phyloP scores from a whole-genome alignment of 495 filamentous ascomycete genomes.

The Penicillium canescens region DNA sequence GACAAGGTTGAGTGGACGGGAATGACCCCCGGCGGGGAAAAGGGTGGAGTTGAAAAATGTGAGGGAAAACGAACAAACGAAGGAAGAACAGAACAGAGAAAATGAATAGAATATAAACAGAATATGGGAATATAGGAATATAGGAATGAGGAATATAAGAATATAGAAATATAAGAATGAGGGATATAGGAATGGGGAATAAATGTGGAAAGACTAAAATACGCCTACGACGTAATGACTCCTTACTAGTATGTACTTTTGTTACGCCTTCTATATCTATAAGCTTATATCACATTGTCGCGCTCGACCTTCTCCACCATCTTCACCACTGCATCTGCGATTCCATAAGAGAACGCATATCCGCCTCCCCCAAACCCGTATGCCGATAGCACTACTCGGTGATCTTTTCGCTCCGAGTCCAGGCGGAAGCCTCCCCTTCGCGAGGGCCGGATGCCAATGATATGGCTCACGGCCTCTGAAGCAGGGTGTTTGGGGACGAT shows the following conservation, averaged over 20 bases:
- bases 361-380: slow-evolving; percentile 48
- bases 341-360: slow-evolving; percentile 46
- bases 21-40: slow-evolving; percentile 2
- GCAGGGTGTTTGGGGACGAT: slow-evolving; percentile 38
- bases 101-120: background rate
- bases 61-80: background rate
- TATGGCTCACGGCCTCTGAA: slow-evolving; percentile 32
- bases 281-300: slow-evolving; percentile 29
- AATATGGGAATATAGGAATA: too few species aligned
- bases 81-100: background rate
- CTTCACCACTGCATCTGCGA: slow-evolving; percentile 39
- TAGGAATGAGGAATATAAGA: too few species aligned
- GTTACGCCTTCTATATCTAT: background rate
- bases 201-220: background rate
- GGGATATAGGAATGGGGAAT: too few species aligned
- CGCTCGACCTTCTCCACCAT: slow-evolving; percentile 41
- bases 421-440: slow-evolving; percentile 41
- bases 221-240: background rate
- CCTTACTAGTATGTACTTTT: background rate
- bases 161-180: too few species aligned
- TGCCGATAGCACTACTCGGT: slow-evolving; percentile 35
- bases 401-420: slow-evolving; percentile 31
- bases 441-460: slow-evolving; percentile 44
- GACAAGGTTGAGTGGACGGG: slow-evolving; percentile 8
- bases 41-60: slow-evolving; percentile 1